Base-by-base conservation (phyloP, 2,329 filamentous ascomycete species). In the Cladosporium oxysporum region DNA sequence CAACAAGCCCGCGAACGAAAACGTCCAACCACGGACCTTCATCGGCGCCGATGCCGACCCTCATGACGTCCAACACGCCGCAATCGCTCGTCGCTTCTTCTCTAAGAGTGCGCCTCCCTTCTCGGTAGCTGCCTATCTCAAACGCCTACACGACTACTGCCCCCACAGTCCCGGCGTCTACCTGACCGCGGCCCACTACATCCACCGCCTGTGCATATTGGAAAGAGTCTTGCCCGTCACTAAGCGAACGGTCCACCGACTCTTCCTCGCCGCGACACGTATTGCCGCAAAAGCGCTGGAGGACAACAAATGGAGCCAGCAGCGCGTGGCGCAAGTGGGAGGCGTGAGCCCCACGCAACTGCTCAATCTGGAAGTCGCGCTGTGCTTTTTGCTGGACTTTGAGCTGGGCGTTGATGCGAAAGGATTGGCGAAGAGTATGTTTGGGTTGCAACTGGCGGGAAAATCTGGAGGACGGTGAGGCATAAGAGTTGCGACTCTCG, bases 201-300 rank as follows among this genome's bases (percentile, higher is more conserved):
- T 97, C 70, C 89, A 94, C 75, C 88, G 90, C 28, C 83, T 98
- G 50, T 91, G 90, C 0, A 88, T 94, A 14, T 84, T 90, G 53
- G 91, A 83, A 62, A 87, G 87, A 70, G 86, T 90, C 28, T 90
- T 98, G 26, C 88, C 90, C 0, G 90, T 97, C 8, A 96, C 93
- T 2, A 85, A 86, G 66, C 87, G 92, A 65, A 98, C 96, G 69
- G 90, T 92, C 68, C 94, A 99, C 77, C 88, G 95, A 2, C 82
- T 98, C 8, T 84, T 96, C 35, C 85, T 99, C 18, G 93, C 92
- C 0, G 91, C 91, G 7, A 83, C 97, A 62, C 84, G 93, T 41
- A 91, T 97, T 3, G 93, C 94, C 16, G 95, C 93, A 86, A 99
- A 98, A 80, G 91, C 92, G 0, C 81, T 97, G n/a, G 94, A 99